Evolutionary conservation across 208 protist species (phyloP).

Genomic region (Lotmaria passim): DNA sequence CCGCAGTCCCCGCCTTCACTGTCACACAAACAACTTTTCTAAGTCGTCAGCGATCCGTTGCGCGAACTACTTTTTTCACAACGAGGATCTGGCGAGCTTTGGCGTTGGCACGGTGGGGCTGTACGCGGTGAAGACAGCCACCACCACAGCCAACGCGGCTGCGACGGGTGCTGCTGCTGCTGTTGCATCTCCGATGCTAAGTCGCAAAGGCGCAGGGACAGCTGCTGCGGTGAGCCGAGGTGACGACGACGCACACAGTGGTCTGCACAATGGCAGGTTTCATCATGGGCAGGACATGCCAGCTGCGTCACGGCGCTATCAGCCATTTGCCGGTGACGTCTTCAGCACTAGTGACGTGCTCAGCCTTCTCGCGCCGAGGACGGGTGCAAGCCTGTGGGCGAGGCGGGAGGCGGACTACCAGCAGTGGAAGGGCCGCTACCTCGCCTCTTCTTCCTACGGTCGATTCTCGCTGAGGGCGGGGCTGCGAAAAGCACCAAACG

Average conservation of each 20-base stretch:
- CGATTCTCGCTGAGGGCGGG: constrained; percentile 2
- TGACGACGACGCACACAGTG: background rate
- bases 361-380: background rate
- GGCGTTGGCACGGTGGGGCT: constrained; percentile 66
- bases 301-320: background rate
- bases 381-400: constrained; percentile 20
- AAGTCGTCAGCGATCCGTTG: constrained; percentile 22
- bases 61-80: constrained; percentile 42
- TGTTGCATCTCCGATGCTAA: background rate
- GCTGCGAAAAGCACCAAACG: background rate
- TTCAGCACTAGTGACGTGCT: background rate
- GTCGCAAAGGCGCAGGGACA: background rate
- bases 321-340: background rate
- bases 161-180: background rate
- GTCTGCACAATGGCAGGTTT: background rate
- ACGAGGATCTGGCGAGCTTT: constrained; percentile 30
- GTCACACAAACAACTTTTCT: constrained; percentile 10
- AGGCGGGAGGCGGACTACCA: constrained; percentile 44
- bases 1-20: background rate
- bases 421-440: constrained; percentile 41
- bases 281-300: background rate
- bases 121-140: constrained; percentile 29
- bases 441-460: constrained; percentile 32
- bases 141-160: background rate
- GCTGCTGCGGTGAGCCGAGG: background rate